These are phyloP conservation scores for Aspergillus mulundensis DNA, from an alignment of 495 filamentous ascomycete genomes.

Conservation along the genomic window DNA sequence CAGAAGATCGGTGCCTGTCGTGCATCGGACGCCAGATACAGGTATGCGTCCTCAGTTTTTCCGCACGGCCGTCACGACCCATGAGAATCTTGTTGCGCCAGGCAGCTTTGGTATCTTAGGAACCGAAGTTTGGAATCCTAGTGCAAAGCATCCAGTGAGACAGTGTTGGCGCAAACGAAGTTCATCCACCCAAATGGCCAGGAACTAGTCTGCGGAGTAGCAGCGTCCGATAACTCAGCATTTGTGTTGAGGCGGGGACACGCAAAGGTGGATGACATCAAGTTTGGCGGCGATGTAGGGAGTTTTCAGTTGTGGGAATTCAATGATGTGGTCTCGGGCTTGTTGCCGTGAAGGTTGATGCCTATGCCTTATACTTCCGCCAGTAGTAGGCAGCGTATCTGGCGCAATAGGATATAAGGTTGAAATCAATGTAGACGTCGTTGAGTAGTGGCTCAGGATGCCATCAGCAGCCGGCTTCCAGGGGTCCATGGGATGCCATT, in stretches of 20 bases:
- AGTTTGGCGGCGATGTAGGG: slow-evolving; percentile 89
- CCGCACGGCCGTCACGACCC: slow-evolving; percentile 53
- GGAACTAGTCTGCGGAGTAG: slow-evolving; percentile 52
- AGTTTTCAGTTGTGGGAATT: slow-evolving; percentile 80
- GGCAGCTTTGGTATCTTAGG: slow-evolving; percentile 64
- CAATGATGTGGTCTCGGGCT: slow-evolving; percentile 77
- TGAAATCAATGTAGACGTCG: slow-evolving; percentile 71
- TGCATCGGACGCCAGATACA: slow-evolving; percentile 87
- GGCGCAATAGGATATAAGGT: slow-evolving; percentile 80
- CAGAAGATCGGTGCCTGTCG: slow-evolving; percentile 70
- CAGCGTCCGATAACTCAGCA: not conserved
- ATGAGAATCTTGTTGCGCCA: slow-evolving; percentile 82
- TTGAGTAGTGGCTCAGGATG: slow-evolving; percentile 60
- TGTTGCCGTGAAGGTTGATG: slow-evolving; percentile 61
- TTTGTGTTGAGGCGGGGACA: slow-evolving; percentile 17
- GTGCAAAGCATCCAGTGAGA: slow-evolving; percentile 87
- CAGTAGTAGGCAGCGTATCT: slow-evolving; percentile 70
- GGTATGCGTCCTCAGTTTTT: slow-evolving; percentile 80
- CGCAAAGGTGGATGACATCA: slow-evolving; percentile 79
- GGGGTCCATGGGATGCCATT: slow-evolving; percentile 71
- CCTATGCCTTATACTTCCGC: slow-evolving; percentile 60
- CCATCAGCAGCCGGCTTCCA: slow-evolving; percentile 66
- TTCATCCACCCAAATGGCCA: slow-evolving; percentile 86
- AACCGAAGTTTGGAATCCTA: slow-evolving; percentile 72
- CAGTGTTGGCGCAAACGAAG: slow-evolving; percentile 76